phyloP scores from a whole-genome alignment of 1,139 yeast genomes.

The Pichia cactophila region DNA sequence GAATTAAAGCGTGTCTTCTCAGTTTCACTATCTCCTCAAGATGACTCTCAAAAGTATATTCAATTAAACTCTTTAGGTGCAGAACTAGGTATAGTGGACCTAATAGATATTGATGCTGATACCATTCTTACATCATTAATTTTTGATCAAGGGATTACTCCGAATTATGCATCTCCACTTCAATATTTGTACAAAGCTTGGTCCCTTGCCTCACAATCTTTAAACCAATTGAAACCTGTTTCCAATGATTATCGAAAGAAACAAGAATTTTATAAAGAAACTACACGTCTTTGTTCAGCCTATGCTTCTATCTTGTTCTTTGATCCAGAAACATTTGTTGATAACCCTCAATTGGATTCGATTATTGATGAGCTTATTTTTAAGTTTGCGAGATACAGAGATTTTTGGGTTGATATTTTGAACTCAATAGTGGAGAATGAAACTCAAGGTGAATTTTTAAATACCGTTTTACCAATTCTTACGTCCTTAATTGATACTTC shows the following conservation, averaged over 20 bases:
- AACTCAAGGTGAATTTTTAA: conserved; percentile 50
- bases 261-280: conserved; percentile 37
- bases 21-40: conserved; percentile 30
- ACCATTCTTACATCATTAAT: conserved; percentile 47
- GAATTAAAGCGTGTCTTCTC: conserved; percentile 35
- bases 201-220: conserved; percentile 33
- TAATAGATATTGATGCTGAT: conserved; percentile 30
- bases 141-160: conserved; percentile 42
- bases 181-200: conserved; percentile 42
- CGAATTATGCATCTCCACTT: conserved; percentile 31
- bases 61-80: conserved; percentile 35
- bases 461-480: conserved; percentile 46
- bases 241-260: conserved; percentile 31
- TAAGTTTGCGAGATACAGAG: conserved; percentile 36
- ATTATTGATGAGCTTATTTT: conserved; percentile 43
- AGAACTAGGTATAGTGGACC: conserved; percentile 17
- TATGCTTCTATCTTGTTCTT: conserved; percentile 68
- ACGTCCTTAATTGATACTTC: conserved; percentile 20
- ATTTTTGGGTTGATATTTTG: conserved; percentile 53
- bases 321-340: conserved; percentile 57
- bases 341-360: conserved; percentile 32
- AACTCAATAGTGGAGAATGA: conserved; percentile 61
- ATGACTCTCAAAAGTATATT: conserved; percentile 16
- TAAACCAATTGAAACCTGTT: conserved; percentile 30
- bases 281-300: conserved; percentile 49